Evolutionary conservation across 2,329 filamentous ascomycete genomes (phyloP), one percentile per base, ranked within the genome.

Genomic region (Fusarium oxysporum): DNA sequence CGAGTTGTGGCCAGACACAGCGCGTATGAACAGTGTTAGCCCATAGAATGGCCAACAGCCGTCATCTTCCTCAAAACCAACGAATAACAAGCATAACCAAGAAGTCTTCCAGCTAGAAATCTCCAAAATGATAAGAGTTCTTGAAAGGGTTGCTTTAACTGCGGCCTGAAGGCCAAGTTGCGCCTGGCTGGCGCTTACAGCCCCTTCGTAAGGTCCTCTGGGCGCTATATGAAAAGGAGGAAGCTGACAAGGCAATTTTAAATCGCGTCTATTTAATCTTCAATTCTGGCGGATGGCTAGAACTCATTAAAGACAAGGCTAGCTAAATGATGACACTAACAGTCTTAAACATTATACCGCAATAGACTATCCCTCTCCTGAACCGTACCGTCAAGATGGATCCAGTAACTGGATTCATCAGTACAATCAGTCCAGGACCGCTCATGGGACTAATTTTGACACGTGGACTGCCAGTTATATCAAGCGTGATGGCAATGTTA

Each of bases 371-470:
- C n/a, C 5, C 1, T 8, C 3, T 25, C 21, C 4, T 19, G 1
- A 19, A 23, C n/a, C 6, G 11, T 10, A 3, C 14, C 7, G 5
- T 9, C 21, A 23, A 50, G n/a, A 35, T 51, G 47, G 8, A 19
- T 16, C 14, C 7, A 25, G 7, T 19, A 14, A 43, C 14, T 10
- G 2, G 14, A 6, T 11, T 35, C 30, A n/a, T 33, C 14, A 25
- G 32, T 3, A 19, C 47, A 23, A n/a, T 35, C 3, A 4, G n/a
- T 35, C 4, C 3, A 19, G 17, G 5, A 10, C 1, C 17, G 4
- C 7, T 23, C 8, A 0, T 6, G 3, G 1, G 4, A 13, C 3
- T 19, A 19, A 0, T 33, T 35, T 3, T 25, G 14, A 4, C 11
- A 7, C n/a, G 13, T 4, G 32, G 30, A 3, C 7, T 13, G 1